phyloP scores from a whole-genome alignment of 2,329 filamentous ascomycete genomes.

The Ophiostoma novo-ulmi region DNA sequence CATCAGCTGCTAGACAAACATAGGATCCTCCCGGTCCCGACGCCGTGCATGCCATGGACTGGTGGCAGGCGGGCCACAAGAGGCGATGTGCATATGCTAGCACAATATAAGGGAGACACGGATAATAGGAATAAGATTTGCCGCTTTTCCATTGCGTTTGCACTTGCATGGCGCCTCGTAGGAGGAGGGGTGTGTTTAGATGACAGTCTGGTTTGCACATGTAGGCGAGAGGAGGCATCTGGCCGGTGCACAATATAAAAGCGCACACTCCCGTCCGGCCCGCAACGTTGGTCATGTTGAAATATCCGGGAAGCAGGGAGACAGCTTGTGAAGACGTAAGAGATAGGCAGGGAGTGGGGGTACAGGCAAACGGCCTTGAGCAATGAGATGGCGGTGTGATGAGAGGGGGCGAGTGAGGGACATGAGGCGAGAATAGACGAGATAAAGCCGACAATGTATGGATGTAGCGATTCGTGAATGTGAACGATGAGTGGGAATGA shows the following conservation, averaged over 20 bases:
- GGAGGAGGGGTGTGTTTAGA: constrained; percentile 3
- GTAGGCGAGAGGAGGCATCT: not conserved
- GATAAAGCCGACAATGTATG: not conserved
- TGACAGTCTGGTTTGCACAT: not conserved
- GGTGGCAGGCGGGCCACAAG: not conserved
- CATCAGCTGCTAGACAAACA: not conserved
- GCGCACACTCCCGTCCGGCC: constrained; percentile 12
- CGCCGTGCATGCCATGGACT: constrained; percentile 2
- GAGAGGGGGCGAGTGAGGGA: not conserved
- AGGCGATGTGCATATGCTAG: constrained; percentile 16
- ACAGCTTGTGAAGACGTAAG: not conserved
- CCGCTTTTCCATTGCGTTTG: not conserved
- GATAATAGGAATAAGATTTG: not conserved
- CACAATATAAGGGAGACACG: not conserved
- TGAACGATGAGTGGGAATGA: not conserved
- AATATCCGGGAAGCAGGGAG: not conserved
- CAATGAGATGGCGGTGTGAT: constrained; percentile 21
- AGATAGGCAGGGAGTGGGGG: not conserved
- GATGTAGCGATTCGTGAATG: not conserved
- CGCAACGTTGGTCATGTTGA: constrained; percentile 14
- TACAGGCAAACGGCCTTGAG: not conserved
- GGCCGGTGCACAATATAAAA: not conserved
- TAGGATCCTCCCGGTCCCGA: not conserved
- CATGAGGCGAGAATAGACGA: not conserved
- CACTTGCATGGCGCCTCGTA: not conserved